Evolutionary conservation across 139 green algal species (phyloP), one percentile per base, ranked within the genome.

Genomic region (Desmodesmus armatus): DNA sequence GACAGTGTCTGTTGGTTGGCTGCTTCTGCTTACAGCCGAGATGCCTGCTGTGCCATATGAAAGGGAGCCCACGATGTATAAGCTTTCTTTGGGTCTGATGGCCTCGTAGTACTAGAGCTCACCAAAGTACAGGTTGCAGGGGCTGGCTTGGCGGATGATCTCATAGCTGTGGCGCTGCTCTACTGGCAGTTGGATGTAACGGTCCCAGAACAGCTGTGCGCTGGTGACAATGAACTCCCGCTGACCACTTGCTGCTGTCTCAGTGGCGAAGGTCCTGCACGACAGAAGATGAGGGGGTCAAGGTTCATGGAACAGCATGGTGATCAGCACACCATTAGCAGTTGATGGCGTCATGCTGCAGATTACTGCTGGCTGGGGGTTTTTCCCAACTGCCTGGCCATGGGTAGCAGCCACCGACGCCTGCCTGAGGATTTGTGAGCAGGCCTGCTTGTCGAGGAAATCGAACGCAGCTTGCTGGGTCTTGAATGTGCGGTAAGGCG

Each of bases 71-170:
- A n/a, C n/a, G n/a, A n/a, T n/a, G n/a, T n/a, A n/a, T n/a, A n/a
- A n/a, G n/a, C n/a, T n/a, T n/a, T n/a, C n/a, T n/a, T n/a, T n/a
- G n/a, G n/a, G n/a, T n/a, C n/a, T n/a, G n/a, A n/a, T n/a, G n/a
- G 21, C 60, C 13, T 23, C 1, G 17, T 23, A 23, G 25, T 69
- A 27, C 60, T 43, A 33, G 1, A 9, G 49, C 80, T 27, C 13
- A 77, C 83, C 79, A 71, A 89, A 89, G 78, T 98, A 98, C 60
- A 98, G 87, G 89, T 98, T 92, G 85, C 95, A 97, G 5, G 95
- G 95, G 13, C 37, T 69, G 0, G 86, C 85, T 51, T 95, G 89
- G 1, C 91, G 87, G 2, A 98, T 91, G 44, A 98, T 93, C 86
- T 97, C 90, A 76, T 93, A 93, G 49, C 84, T 60, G 70, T 91